Base-by-base conservation (phyloP, 2,329 filamentous ascomycete species). In the Diaporthe aspalathi region DNA sequence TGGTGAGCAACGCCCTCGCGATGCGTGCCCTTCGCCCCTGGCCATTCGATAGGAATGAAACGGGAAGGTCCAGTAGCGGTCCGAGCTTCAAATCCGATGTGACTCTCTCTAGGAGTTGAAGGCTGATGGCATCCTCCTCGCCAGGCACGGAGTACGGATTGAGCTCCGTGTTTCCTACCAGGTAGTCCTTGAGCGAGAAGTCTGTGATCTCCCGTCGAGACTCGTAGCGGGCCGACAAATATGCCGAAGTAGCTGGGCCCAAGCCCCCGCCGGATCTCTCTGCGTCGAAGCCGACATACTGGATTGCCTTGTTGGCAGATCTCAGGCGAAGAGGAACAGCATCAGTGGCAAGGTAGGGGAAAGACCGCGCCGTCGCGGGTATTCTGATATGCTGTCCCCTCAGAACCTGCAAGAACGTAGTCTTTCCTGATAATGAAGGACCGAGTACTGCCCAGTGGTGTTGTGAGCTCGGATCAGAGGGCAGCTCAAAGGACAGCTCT, bases 41-140 rank as follows among this genome's bases (percentile, higher is more conserved):
- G 0, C 96, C 96, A 80, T 98, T 98, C 79, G 94, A 98, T 68
- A 99, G 83, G 79, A 96, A 97, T 29, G 93, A 89, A 9, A 98
- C 93, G 0, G 95, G 95, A 79, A 97, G 91, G 49, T 92, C 87
- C 1, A 97, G 83, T 56, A 98, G 84, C 11, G 87, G 84, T 0
- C 86, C 84, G 17, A 99, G 84, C 63, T 88, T 88, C 69, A 99
- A 83, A 76, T 97, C 92, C 8, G 79, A 79, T 20, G 94, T 88
- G 0, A 97, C 90, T 11, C 88, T 85, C 17, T 86, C 80, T 49
- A 97, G 80, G 0, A 89, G 80, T 5, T 81, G 75, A 29, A 82
- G 76, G 53, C 90, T 86, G 2, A 88, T 81, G 7, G 82, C 77
- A 12, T 84, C 86, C 6, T 88, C 85, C 1, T 86, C 81, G n/a